A percentile compares a stretch with the other conserved stretches of the same genome.
Conservation (phyloP, 176 grass and related monocot species). For the Aegilops umbellulata region DNA sequence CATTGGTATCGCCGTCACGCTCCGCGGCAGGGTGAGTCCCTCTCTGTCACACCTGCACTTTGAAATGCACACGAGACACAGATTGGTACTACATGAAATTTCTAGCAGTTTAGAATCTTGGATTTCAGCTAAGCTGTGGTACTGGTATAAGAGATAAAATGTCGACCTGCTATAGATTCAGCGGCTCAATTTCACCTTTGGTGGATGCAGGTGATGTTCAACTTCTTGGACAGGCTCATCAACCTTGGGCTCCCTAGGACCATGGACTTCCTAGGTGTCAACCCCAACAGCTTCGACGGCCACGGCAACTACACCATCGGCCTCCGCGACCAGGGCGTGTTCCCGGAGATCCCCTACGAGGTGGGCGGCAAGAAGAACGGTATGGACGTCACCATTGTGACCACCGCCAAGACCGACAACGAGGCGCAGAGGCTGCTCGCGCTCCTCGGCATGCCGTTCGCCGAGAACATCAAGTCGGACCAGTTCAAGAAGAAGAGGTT, state of each 20-base stretch:
- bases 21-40: constrained; percentile 71
- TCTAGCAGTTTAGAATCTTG: neutral
- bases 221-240: constrained; percentile 93
- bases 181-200: neutral
- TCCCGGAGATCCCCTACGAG: constrained; percentile 86
- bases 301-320: constrained; percentile 73
- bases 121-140: neutral
- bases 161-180: neutral
- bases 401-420: constrained; percentile 66
- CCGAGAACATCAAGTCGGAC: constrained; percentile 41
- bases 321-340: constrained; percentile 74
- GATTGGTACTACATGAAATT: neutral
- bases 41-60: neutral
- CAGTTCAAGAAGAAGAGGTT: constrained; percentile 64
- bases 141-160: neutral
- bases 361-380: constrained; percentile 79
- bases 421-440: constrained; percentile 59
- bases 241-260: constrained; percentile 87
- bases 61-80: neutral
- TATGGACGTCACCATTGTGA: constrained; percentile 83
- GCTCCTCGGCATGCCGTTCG: constrained; percentile 87
- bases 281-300: constrained; percentile 83
- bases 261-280: constrained; percentile 82
- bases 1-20: constrained; percentile 79
- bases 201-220: constrained; percentile 65